phyloP scores from a whole-genome alignment of 352 stramenopile species.

The Globisporangium megalacanthum region DNA sequence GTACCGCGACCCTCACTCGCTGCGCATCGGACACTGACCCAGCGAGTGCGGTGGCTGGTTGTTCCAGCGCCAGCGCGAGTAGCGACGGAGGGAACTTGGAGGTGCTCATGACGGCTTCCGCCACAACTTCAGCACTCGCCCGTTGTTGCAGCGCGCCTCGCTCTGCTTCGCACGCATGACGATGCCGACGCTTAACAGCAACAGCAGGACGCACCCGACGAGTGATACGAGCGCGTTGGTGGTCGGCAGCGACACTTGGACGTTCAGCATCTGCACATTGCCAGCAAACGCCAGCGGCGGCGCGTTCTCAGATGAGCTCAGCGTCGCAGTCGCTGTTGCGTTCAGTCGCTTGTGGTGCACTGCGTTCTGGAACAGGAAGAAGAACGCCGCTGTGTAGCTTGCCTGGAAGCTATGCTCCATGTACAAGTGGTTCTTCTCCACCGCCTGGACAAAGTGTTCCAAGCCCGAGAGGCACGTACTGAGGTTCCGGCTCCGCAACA shows the following conservation, averaged over 20 bases:
- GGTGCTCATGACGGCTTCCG: conserved; percentile 6
- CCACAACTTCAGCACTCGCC: conserved; percentile 1
- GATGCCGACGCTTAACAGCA: not conserved
- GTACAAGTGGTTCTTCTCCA: conserved; percentile 36
- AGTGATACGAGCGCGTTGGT: conserved; percentile 7
- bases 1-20: not conserved
- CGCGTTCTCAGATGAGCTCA: no score
- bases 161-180: not conserved
- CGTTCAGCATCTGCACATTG: conserved; percentile 8
- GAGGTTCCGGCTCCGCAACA: not conserved
- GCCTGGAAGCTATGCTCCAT: conserved; percentile 30
- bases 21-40: not conserved
- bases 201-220: conserved; percentile 1
- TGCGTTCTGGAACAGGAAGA: conserved; percentile 31
- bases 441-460: conserved; percentile 8
- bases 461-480: not conserved
- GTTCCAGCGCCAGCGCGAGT: conserved; percentile 1
- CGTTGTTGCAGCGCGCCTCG: conserved; percentile 3
- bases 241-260: conserved; percentile 4
- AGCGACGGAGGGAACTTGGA: conserved; percentile 9
- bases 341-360: conserved; percentile 4
- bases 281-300: conserved; percentile 4
- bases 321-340: not conserved
- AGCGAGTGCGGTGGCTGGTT: not conserved
- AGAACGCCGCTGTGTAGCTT: conserved; percentile 26